Evolutionary conservation across 345 rosid genomes (phyloP), one percentile per base, ranked within the genome.

Genomic region (Syzygium jambos): DNA sequence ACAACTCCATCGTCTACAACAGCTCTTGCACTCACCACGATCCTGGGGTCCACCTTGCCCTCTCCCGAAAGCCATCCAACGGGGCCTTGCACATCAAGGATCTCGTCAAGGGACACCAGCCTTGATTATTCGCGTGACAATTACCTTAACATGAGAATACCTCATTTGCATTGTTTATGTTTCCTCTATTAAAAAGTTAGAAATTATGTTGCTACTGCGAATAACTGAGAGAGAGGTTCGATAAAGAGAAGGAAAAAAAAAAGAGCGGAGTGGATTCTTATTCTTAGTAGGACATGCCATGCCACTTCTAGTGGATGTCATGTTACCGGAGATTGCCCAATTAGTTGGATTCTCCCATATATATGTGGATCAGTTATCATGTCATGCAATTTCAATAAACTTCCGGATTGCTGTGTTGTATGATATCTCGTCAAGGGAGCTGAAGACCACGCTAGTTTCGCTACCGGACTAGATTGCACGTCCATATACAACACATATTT

Each of bases 41-140:
- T 88, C 98, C 99, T 41, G 98, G 99, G 5, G 95, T 94, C 63
- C 99, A 94, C 89, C 92, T 95, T 55, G 52, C 92, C 49, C 88
- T 95, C 77, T 88, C 90, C 11, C 86, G 93, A 80, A 96, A 94
- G 87, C 95, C 96, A 54, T 86, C 91, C 49, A 90, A 89, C 52
- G 89, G 83, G 7, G 88, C 90, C 88, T 57, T 41, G 34, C 88
- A 88, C 87, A 87, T 91, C 85, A 93, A 90, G 90, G 96, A 94
- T 34, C 90, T 87, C 19, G 89, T 89, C 89, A 90, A 61, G 87
- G 78, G 78, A 23, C 85, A 43, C 83, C 41, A 78, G 77, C 63
- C 63, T 53, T 85, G 86, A 85, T 38, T 22, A 38, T 73, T 73
- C 3, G 49, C 49, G 12, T 5, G 14, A 34, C 7, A 73, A 73